Conservation (phyloP, 1,139 yeast genomes). For the Citeromyces siamensis region DNA sequence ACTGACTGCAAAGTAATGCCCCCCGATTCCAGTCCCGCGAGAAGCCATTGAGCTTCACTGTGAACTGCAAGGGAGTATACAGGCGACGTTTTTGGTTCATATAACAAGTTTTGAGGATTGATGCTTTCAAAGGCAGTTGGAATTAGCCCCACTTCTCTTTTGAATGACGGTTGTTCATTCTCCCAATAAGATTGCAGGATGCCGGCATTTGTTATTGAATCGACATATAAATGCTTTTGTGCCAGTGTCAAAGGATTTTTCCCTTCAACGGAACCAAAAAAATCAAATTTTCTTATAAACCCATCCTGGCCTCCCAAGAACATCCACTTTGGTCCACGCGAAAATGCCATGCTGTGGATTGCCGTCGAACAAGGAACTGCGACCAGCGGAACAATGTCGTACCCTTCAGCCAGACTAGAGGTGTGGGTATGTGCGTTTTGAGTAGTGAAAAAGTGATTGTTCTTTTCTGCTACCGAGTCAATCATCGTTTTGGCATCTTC, state of each 20-base stretch:
- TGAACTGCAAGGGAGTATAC: slow-evolving; percentile 84
- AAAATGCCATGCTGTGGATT: slow-evolving; percentile 66
- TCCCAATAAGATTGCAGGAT: slow-evolving; percentile 86
- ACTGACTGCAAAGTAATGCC: slow-evolving; percentile 80
- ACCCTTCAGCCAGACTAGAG: slow-evolving; percentile 32
- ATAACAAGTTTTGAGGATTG: slow-evolving; percentile 12
- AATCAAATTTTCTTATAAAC: slow-evolving; percentile 79
- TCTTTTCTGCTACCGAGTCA: no score
- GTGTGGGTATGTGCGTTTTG: no score
- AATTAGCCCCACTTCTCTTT: slow-evolving; percentile 18
- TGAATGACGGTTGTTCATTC: slow-evolving; percentile 72
- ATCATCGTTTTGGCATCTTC: no score
- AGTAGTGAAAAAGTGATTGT: no score
- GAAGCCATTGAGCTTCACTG: slow-evolving; percentile 70
- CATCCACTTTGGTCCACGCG: slow-evolving; percentile 79
- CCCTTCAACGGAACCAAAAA: slow-evolving; percentile 80
- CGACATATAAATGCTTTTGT: slow-evolving; percentile 82
- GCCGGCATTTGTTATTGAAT: slow-evolving; percentile 77
- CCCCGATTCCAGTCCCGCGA: slow-evolving; percentile 76
- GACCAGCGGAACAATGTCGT: slow-evolving; percentile 54
- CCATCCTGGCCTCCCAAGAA: slow-evolving; percentile 98
- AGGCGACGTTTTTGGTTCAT: slow-evolving; percentile 66
- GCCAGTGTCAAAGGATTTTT: slow-evolving; percentile 82
- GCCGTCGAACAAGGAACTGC: slow-evolving; percentile 63
- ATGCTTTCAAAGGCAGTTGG: background rate